Evolutionary conservation across 2,329 filamentous ascomycete genomes (phyloP).

Genomic region (Aspergillus sp.): DNA sequence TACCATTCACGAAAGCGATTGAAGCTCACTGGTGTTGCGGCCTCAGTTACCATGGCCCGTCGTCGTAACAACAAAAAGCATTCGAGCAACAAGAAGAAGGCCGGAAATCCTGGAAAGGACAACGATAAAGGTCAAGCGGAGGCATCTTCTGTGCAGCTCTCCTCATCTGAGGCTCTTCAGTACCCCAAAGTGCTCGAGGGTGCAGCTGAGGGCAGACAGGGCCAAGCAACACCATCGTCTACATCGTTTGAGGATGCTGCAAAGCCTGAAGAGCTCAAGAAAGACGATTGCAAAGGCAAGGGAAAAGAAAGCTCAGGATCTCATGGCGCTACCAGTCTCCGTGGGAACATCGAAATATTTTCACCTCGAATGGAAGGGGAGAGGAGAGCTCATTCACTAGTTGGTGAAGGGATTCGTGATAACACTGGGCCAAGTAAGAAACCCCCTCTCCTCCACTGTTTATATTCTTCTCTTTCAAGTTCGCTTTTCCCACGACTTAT

Average conservation of each 20-base stretch:
- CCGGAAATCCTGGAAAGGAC: not conserved
- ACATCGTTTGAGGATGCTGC: not conserved
- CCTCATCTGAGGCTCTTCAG: too few species aligned
- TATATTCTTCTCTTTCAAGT: not conserved
- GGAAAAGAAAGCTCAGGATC: not conserved
- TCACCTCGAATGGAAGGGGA: not conserved
- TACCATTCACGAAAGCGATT: not conserved
- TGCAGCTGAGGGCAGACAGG: not conserved
- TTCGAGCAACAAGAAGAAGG: not conserved
- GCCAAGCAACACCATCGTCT: not conserved
- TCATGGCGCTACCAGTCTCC: not conserved
- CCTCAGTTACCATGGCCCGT: not conserved
- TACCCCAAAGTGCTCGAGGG: too few species aligned
- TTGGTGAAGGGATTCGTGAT: not conserved
- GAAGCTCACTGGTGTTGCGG: not conserved
- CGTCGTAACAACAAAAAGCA: not conserved
- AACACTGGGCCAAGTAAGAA: not conserved
- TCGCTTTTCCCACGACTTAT: not conserved
- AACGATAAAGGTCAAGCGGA: not conserved
- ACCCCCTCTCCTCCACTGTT: not conserved
- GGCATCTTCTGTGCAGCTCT: not conserved
- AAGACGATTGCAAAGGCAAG: not conserved
- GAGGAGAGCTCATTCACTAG: not conserved
- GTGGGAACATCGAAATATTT: not conserved
- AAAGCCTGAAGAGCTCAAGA: not conserved